Base-by-base conservation (phyloP, 2,329 filamentous ascomycete genomes). In the Beauveria sp. region DNA sequence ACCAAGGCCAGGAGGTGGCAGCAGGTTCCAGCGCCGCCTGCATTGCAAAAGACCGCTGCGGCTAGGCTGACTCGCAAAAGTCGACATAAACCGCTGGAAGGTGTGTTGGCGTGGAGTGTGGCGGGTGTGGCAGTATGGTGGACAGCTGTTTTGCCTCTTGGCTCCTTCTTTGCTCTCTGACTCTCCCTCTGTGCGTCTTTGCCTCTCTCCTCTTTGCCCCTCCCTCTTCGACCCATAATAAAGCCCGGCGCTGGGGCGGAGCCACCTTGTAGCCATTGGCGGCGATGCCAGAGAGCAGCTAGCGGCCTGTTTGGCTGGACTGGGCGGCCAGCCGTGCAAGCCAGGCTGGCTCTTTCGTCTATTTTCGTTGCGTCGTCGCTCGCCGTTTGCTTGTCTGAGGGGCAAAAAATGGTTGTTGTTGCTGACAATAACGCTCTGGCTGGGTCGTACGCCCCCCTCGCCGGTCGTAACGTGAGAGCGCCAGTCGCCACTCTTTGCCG, bases 401-500 rank as follows among this genome's bases (percentile, higher is more conserved):
- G 43, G 55, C 43, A 14, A 58, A 40, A 40, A 24, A 55, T 6
- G 18, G 22, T 16, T n/a, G 8, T n/a, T 12, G 34, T 45, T 52
- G 57, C 57, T 60, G 57, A 59, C 56, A 59, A 50, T 43, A 22
- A 60, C 48, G 48, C 20, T 9, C 52, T 46, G 52, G 57, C 48
- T 57, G 52, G 22, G 18, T 38, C 28, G 57, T 46, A 24, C 10
- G 24, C 4, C 40, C 42, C 42, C 40, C 42, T 60, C 38, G 18
- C 38, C 51, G n/a, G 12, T 43, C 24, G 34, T n/a, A 46, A 58
- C 50, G 42, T 58, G 40, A 26, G 53, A 51, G 46, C 20, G 18
- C 12, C 12, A 10, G 14, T 26, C 18, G 38, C 40, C 52, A 45
- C 28, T 26, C 28, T 4, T 31, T 18, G 45, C 50, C 50, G 31